Percentiles rank a stretch among this genome's conserved stretches.
Conservation (phyloP, 1,284 basidiomycete genomes). For the Puccinia triticina region DNA sequence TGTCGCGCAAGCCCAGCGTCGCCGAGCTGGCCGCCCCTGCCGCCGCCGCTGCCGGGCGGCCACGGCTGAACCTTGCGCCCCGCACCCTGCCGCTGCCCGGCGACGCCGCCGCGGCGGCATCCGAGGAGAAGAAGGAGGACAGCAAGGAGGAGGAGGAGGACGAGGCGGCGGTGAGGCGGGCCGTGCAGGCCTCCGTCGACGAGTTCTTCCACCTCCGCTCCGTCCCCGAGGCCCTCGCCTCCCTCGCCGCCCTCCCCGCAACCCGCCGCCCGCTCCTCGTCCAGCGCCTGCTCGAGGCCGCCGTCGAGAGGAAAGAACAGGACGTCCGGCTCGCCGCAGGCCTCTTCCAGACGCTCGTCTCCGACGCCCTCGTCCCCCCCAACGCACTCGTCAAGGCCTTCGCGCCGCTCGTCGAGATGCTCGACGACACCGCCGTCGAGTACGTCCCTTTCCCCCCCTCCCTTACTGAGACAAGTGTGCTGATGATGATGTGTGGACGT, state of each 20-base stretch:
- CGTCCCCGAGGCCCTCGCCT: conserved; percentile 1
- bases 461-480: neutral
- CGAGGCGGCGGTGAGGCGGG: neutral
- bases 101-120: too few relatives aligned
- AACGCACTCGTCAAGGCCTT: conserved; percentile 13
- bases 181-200: neutral
- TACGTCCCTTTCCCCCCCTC: conserved; percentile 11
- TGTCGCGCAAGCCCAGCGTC: conserved; percentile 28
- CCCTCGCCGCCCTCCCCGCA: neutral
- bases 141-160: too few relatives aligned
- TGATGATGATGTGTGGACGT: neutral
- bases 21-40: conserved; percentile 23
- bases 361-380: neutral
- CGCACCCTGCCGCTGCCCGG: conserved; percentile 44
- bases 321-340: neutral
- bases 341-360: conserved; percentile 7
- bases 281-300: neutral
- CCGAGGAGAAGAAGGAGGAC: too few relatives aligned
- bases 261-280: neutral
- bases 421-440: conserved; percentile 29
- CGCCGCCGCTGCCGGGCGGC: conserved; percentile 29
- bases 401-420: neutral
- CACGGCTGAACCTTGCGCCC: conserved; percentile 42
- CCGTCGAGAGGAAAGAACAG: neutral
- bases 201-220: conserved; percentile 34